A percentile compares a stretch with the other conserved stretches of the same genome.
Conservation (phyloP, 2,329 filamentous ascomycete species). For the Sporothrix variecibatus region DNA sequence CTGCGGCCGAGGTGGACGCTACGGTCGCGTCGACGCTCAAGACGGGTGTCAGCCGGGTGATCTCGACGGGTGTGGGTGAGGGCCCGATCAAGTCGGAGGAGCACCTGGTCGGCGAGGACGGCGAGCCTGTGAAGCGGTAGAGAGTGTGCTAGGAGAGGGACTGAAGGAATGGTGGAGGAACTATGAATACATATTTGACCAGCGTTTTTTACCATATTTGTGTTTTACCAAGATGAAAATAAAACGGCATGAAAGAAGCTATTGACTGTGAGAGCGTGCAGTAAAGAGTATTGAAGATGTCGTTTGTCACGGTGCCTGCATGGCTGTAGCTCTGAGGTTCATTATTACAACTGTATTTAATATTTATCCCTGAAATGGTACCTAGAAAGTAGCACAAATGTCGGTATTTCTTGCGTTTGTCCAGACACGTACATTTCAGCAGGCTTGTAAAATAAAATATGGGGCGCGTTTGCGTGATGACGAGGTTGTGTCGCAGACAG, state of each 20-base stretch:
- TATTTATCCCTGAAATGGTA: neutral
- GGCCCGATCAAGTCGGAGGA: conserved; percentile 81
- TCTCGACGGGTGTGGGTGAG: conserved; percentile 87
- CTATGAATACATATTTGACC: conserved; percentile 3
- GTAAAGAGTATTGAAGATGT: neutral
- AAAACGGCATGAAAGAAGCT: neutral
- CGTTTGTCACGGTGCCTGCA: neutral
- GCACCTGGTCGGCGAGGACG: conserved; percentile 70
- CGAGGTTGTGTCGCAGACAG: neutral
- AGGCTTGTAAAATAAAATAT: neutral
- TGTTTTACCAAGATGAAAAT: conserved; percentile 11
- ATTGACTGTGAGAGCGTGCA: neutral
- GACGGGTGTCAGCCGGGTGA: conserved; percentile 83
- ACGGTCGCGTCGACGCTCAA: conserved; percentile 66
- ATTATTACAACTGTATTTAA: neutral
- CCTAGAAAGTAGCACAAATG: neutral
- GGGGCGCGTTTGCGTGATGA: conserved; percentile 1
- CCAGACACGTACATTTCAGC: neutral
- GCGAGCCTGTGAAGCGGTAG: conserved; percentile 47
- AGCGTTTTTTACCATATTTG: conserved; percentile 14
- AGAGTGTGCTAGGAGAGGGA: neutral
- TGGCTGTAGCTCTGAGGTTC: neutral
- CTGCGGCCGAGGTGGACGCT: conserved; percentile 63
- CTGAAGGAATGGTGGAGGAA: neutral
- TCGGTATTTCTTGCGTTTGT: neutral